Percentiles rank a stretch among this genome's conserved stretches.
phyloP scores from a whole-genome alignment of 176 grass and related monocot species.

The Oryza rufipogon region DNA sequence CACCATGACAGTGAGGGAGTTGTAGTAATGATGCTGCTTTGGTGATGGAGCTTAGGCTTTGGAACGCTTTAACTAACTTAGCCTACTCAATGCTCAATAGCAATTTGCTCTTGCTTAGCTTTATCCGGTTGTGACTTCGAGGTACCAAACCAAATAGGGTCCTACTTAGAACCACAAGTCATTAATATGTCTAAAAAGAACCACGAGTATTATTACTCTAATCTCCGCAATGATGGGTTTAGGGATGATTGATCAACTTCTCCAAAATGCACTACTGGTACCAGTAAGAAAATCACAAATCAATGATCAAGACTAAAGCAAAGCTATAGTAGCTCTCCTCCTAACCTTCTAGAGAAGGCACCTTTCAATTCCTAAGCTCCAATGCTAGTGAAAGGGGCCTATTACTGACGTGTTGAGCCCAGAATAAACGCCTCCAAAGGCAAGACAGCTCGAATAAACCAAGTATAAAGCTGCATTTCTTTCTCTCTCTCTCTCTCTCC shows the following conservation, averaged over 20 bases:
- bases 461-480: neutral
- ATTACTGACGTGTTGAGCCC: conserved; percentile 31
- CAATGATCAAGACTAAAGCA: conserved; percentile 41
- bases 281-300: conserved; percentile 36
- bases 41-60: conserved; percentile 39
- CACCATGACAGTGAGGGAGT: conserved; percentile 28
- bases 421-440: conserved; percentile 30
- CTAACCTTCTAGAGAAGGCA: conserved; percentile 35
- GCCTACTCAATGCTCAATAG: conserved; percentile 39
- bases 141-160: conserved; percentile 51
- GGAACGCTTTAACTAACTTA: conserved; percentile 50
- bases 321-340: conserved; percentile 12
- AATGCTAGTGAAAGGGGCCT: neutral
- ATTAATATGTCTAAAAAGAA: conserved; percentile 44
- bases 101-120: conserved; percentile 20
- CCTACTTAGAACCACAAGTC: conserved; percentile 38
- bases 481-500: neutral
- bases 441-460: conserved; percentile 19
- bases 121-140: conserved; percentile 45
- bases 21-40: conserved; percentile 48
- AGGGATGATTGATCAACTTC: conserved; percentile 42
- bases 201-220: conserved; percentile 18
- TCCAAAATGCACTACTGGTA: conserved; percentile 37
- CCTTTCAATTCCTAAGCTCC: conserved; percentile 7
- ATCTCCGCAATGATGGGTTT: conserved; percentile 48